phyloP scores from a whole-genome alignment of 169 alveolate genomes.

The Cryptosporidium baileyi region DNA sequence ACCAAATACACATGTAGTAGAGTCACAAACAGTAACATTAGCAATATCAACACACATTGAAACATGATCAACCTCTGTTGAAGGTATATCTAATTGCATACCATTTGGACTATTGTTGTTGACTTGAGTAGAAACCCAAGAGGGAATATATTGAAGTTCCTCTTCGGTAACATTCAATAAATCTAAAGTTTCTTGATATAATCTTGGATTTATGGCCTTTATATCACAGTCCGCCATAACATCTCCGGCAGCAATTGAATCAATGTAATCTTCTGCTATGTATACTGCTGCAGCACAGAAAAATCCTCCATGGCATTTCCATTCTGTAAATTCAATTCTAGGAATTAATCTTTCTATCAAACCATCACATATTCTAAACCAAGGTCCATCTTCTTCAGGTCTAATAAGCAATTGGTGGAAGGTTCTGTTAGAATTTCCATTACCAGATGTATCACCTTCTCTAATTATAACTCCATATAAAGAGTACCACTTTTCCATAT shows the following conservation, averaged over 20 bases:
- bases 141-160: conserved; percentile 69
- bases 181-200: conserved; percentile 76
- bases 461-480: conserved; percentile 80
- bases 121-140: conserved; percentile 51
- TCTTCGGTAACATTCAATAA: conserved; percentile 78
- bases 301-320: conserved; percentile 90
- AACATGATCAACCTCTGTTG: conserved; percentile 10
- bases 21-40: conserved; percentile 47
- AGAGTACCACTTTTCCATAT: conserved; percentile 82
- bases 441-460: conserved; percentile 79
- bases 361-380: conserved; percentile 86
- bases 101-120: neutral
- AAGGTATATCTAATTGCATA: neutral
- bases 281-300: conserved; percentile 88
- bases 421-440: conserved; percentile 14
- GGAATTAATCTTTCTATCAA: conserved; percentile 82
- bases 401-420: conserved; percentile 81
- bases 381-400: conserved; percentile 90
- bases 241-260: conserved; percentile 83
- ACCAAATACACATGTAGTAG: conserved; percentile 43
- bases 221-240: conserved; percentile 79
- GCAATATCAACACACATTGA: conserved; percentile 56
- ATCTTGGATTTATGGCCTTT: conserved; percentile 78
- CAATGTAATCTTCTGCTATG: conserved; percentile 88
- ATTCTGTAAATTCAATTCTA: conserved; percentile 86